Percentiles rank a stretch among this genome's conserved stretches.
Evolutionary conservation across 257 asterid species (phyloP).

Genomic region (Solanum virginianum): DNA sequence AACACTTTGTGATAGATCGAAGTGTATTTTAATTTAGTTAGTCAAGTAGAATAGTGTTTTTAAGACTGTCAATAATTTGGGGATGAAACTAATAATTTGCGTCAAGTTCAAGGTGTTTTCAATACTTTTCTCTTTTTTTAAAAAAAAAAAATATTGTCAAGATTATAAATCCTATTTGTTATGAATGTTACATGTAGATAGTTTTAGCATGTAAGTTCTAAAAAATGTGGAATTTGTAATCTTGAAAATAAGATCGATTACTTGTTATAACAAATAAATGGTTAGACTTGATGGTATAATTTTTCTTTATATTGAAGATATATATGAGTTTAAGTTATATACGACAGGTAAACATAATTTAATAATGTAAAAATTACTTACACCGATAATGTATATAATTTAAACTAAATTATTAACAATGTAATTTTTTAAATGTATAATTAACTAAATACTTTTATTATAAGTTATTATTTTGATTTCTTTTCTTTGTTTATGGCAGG

Average conservation of each 20-base stretch:
- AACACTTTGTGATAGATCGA: no score
- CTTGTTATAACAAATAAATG: no score
- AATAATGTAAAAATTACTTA: not conserved
- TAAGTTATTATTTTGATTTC: not conserved
- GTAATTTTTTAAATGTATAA: not conserved
- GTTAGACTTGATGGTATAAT: not conserved
- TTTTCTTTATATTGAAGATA: not conserved
- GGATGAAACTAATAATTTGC: no score
- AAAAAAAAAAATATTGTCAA: not conserved
- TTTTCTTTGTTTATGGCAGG: constrained; percentile 8
- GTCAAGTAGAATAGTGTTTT: no score
- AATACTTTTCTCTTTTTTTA: no score
- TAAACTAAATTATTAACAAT: not conserved
- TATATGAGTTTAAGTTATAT: not conserved
- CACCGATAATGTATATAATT: not conserved
- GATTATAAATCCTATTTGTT: not conserved
- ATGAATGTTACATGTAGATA: not conserved
- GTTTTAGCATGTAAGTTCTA: not conserved
- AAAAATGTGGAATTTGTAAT: not conserved
- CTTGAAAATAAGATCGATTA: not conserved
- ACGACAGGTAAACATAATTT: not conserved
- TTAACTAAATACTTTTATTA: not conserved
- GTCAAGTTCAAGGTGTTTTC: no score
- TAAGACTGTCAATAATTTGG: no score
- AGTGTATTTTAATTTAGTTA: no score